A percentile compares a stretch with the other conserved stretches of the same genome.
Evolutionary conservation across 495 filamentous ascomycete genomes (phyloP).

Genomic region (Penicillium nucicola): DNA sequence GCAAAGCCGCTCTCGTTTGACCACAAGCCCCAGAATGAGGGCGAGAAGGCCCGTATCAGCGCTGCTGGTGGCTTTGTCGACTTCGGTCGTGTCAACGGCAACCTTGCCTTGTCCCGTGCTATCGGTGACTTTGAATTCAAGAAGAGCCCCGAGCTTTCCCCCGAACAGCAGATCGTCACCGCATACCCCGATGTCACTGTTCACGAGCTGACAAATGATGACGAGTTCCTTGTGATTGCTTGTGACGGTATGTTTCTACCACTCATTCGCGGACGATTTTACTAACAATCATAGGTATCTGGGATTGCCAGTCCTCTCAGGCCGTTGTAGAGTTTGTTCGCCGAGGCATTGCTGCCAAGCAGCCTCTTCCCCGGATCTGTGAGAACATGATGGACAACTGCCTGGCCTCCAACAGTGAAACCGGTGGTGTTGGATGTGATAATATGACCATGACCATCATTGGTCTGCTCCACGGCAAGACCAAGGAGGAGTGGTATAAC

Average conservation of each 20-base stretch:
- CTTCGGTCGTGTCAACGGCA: constrained; percentile 97
- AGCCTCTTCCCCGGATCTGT: constrained; percentile 87
- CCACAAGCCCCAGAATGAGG: constrained; percentile 98
- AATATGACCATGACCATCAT: constrained; percentile 99
- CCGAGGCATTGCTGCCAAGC: constrained; percentile 91
- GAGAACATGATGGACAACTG: constrained; percentile 99
- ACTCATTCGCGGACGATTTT: background rate
- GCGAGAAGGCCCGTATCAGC: constrained; percentile 96
- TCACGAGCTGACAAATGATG: constrained; percentile 86
- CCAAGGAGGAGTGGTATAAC: constrained; percentile 97
- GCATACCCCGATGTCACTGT: constrained; percentile 90
- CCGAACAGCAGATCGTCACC: constrained; percentile 96
- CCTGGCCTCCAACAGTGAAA: constrained; percentile 93
- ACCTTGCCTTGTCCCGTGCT: constrained; percentile 93
- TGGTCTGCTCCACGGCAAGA: constrained; percentile 83
- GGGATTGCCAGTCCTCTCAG: constrained; percentile 98
- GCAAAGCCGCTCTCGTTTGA: constrained; percentile 97
- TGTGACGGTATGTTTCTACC: constrained; percentile 74
- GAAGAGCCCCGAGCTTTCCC: constrained; percentile 93
- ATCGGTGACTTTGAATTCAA: constrained; percentile 99
- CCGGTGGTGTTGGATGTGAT: constrained; percentile 95
- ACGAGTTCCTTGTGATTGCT: constrained; percentile 95
- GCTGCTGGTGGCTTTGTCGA: constrained; percentile 97
- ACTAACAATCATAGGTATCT: constrained; percentile 67
- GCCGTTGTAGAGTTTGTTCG: constrained; percentile 95